phyloP scores from a whole-genome alignment of 805 yeast genomes.

The Candida insectorum region DNA sequence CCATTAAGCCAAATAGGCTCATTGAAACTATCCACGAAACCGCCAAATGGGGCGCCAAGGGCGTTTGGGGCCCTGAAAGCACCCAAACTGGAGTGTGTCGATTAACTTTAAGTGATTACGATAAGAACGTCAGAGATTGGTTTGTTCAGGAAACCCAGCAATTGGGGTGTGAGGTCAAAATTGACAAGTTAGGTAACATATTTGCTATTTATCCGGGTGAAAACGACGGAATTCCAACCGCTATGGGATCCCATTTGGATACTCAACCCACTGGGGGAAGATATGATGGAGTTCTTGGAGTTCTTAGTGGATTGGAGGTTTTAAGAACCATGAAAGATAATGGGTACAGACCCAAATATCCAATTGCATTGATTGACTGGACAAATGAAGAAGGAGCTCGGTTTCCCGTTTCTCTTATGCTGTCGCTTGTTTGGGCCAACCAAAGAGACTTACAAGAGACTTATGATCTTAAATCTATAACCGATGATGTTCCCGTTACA shows the following conservation, averaged over 20 bases:
- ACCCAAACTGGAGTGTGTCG: constrained; percentile 70
- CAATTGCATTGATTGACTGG: constrained; percentile 66
- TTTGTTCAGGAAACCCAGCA: constrained; percentile 47
- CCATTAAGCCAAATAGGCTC: constrained; percentile 6
- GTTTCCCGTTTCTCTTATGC: constrained; percentile 66
- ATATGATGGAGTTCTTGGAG: constrained; percentile 72
- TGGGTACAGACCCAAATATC: constrained; percentile 56
- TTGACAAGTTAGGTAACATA: constrained; percentile 68
- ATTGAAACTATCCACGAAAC: constrained; percentile 61
- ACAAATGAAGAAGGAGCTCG: constrained; percentile 80
- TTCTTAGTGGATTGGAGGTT: constrained; percentile 63
- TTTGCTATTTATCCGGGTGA: constrained; percentile 64
- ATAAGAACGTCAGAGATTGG: constrained; percentile 66
- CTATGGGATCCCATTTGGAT: constrained; percentile 71
- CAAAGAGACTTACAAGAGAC: constrained; percentile 43
- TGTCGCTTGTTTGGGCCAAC: constrained; percentile 68
- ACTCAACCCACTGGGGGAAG: constrained; percentile 80
- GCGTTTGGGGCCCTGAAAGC: constrained; percentile 52
- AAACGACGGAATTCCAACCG: constrained; percentile 51
- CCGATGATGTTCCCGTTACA: constrained; percentile 43
- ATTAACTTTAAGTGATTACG: constrained; percentile 59
- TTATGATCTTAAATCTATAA: constrained; percentile 49
- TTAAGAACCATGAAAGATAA: constrained; percentile 62
- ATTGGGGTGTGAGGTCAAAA: constrained; percentile 55
- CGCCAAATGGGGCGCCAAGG: constrained; percentile 60